Evolutionary conservation across 352 stramenopile species (phyloP), one percentile per base, ranked within the genome.

Genomic region (Halophytophthora polymorphica): DNA sequence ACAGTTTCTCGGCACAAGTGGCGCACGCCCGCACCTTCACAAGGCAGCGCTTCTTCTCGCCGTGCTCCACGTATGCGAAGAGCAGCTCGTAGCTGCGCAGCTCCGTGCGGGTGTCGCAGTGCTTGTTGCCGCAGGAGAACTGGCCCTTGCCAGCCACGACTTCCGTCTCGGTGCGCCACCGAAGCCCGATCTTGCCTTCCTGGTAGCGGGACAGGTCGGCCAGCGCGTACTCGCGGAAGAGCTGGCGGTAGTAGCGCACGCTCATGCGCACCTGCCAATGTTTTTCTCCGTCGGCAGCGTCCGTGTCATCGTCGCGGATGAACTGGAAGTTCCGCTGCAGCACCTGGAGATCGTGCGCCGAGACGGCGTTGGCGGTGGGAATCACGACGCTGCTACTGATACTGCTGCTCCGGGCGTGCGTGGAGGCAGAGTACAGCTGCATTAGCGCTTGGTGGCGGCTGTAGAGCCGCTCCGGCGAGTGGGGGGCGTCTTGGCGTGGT

Each of bases 191-290:
- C 52, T 75, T 76, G 22, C 78, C 74, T 15, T 88, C 81, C 34
- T 70, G 46, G 48, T 80, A 87, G 10, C 65, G 61, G 6, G 71
- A 84, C 8, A 95, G 59, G 53, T 95, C 83, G 3, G 69, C 76
- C 19, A 95, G 66, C 29, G 82, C 85, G 45, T 91, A 93, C 64
- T 92, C 82, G 33, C 86, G 84, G 54, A 86, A 95, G 28, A 95
- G 72, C 51, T 82, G 67, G 37, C 65, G 69, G 58, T 95, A 95
- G 67, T 95, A 95, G n/a, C 76, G 70, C 33, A 85, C 73, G 43
- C 80, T 89, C 68, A 95, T 86, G 50, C 83, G 78, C 58, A 90
- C 66, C 31, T 72, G 50, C 85, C 85, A 95, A 65, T 90, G 69
- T n/a, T 29, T 61, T 31, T 66, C 56, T 11, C 69, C 71, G 28